phyloP scores from a whole-genome alignment of 306 rosid species.

The Phaseolus lunatus region DNA sequence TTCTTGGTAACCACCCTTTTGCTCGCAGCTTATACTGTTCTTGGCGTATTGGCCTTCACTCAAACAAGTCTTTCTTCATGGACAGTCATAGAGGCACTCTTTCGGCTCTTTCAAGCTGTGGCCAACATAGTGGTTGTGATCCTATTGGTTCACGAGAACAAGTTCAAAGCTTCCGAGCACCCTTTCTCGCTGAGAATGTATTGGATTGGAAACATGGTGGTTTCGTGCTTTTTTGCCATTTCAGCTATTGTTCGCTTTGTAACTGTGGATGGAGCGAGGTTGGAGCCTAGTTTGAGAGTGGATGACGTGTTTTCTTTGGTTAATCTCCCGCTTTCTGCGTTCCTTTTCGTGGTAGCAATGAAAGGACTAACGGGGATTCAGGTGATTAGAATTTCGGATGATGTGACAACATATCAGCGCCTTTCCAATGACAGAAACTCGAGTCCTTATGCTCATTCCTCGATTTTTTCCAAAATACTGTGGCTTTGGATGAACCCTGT shows the following conservation, averaged over 20 bases:
- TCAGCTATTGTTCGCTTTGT: slow-evolving; percentile 47
- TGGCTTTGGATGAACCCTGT: slow-evolving; percentile 63
- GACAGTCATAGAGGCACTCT: slow-evolving; percentile 48
- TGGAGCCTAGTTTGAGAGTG: slow-evolving; percentile 50
- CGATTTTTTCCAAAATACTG: slow-evolving; percentile 43
- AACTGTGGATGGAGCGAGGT: not conserved
- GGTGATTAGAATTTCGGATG: slow-evolving; percentile 45
- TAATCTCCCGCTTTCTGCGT: slow-evolving; percentile 43
- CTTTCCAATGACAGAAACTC: slow-evolving; percentile 31
- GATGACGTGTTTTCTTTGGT: slow-evolving; percentile 53
- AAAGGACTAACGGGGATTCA: slow-evolving; percentile 52
- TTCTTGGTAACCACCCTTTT: slow-evolving; percentile 38
- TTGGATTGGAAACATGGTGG: slow-evolving; percentile 46
- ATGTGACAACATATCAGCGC: slow-evolving; percentile 9
- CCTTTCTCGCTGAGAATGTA: slow-evolving; percentile 52
- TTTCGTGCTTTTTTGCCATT: slow-evolving; percentile 46
- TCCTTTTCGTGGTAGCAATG: slow-evolving; percentile 32
- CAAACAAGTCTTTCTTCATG: slow-evolving; percentile 44
- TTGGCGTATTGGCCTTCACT: slow-evolving; percentile 45
- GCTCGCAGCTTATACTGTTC: slow-evolving; percentile 45
- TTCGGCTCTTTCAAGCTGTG: slow-evolving; percentile 46
- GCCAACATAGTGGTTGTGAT: slow-evolving; percentile 40
- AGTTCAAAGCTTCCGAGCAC: slow-evolving; percentile 46
- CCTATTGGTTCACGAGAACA: slow-evolving; percentile 47
- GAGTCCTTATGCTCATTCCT: slow-evolving; percentile 52